Percentiles rank a stretch among this genome's conserved stretches.
Conservation (phyloP, 2,329 filamentous ascomycete genomes). For the Verticillium albo-atrum region DNA sequence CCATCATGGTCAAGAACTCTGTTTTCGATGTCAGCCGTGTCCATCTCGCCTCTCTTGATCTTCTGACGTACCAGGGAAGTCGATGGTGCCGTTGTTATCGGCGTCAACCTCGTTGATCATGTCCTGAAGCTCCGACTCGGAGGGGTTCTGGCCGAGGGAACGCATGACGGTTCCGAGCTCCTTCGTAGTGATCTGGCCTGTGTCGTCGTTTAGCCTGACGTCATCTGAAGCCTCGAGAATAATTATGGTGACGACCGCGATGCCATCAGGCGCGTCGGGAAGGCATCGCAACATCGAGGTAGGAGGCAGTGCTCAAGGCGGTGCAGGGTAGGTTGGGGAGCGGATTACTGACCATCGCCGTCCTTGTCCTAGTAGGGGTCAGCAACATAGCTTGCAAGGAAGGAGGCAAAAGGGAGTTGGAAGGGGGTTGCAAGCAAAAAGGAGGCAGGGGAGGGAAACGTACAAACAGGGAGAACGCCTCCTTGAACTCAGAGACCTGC, state of each 20-base stretch:
- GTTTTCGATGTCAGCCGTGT: slow-evolving; percentile 20
- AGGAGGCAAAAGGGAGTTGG: slow-evolving; percentile 7
- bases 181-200: slow-evolving; percentile 89
- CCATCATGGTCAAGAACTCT: slow-evolving; percentile 95
- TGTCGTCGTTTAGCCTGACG: slow-evolving; percentile 18
- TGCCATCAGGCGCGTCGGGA: neutral
- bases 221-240: neutral
- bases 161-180: slow-evolving; percentile 88
- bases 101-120: slow-evolving; percentile 95
- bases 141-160: slow-evolving; percentile 84
- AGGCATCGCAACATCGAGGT: neutral
- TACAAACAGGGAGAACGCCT: slow-evolving; percentile 99
- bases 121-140: slow-evolving; percentile 84
- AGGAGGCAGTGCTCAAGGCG: neutral
- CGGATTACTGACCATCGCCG: slow-evolving; percentile 70
- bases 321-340: neutral
- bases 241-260: neutral
- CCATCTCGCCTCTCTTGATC: neutral
- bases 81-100: slow-evolving; percentile 89
- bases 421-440: neutral
- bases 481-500: slow-evolving; percentile 99
- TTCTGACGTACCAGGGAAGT: slow-evolving; percentile 70
- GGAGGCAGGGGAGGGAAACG: slow-evolving; percentile 34
- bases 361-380: slow-evolving; percentile 69
- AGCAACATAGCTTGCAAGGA: neutral